Base-by-base conservation (phyloP, 208 protist species). In the Trypanosoma cruzi region DNA sequence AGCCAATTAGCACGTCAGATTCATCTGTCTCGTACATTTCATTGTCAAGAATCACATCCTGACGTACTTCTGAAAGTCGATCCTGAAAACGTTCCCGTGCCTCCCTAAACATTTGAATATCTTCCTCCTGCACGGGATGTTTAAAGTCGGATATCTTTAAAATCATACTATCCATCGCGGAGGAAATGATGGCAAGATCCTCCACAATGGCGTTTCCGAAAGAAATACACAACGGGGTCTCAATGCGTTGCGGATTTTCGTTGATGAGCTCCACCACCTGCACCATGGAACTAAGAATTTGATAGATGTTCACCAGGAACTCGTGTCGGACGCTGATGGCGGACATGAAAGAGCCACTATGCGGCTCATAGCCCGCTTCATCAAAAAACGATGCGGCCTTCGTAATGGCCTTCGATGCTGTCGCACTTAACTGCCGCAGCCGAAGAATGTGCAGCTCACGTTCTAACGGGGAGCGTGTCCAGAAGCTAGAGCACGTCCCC, bases 11-110 rank as follows among this genome's bases (percentile, higher is more conserved):
- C 34, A 96, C 83, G 76, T 96, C 91, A 31, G 91, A 89, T 75
- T 94, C 85, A 70, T 94, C 87, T 2, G 88, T 93, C 62, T 96
- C 87, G 72, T 96, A 96, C 73, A 91, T 84, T 63, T 96, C 91
- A 73, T 96, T 96, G 68, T 80, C 90, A 61, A 96, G 77, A 62
- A 96, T 92, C 40, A 96, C 84, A 10, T 96, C 81, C 75, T 96
- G 88, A 7, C 91, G 91, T 4, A 94, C 89, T 20, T 77, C 75
- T 34, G 91, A 89, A 18, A 96, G 62, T 13, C 85, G 83, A 34
- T 94, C 89, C 77, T 96, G 91, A 77, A 96, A 96, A 34, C 79
- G 78, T 62, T 91, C 77, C 20, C 89, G 81, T 36, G 84, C 88
- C 61, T 92, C 81, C 1, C 73, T 76, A 65, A 96, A 96, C 61